These are phyloP conservation scores for Thelonectria discophora DNA, from an alignment of 2,329 filamentous ascomycete species.

Conservation along the genomic window DNA sequence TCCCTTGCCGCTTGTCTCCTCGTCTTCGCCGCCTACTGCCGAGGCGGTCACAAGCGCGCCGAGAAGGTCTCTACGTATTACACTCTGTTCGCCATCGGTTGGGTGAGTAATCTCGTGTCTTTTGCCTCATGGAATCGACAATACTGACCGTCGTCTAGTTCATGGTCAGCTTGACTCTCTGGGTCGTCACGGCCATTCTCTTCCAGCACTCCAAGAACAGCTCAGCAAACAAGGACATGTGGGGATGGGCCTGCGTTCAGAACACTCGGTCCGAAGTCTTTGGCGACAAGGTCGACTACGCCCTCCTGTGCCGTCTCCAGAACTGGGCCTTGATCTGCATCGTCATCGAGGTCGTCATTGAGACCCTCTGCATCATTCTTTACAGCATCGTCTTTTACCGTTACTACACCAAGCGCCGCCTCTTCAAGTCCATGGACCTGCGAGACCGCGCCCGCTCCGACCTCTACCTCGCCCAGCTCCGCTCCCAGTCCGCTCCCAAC, in stretches of 20 bases:
- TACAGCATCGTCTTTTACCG: slow-evolving; percentile 97
- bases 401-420: slow-evolving; percentile 94
- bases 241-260: slow-evolving; percentile 97
- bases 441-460: slow-evolving; percentile 94
- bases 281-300: slow-evolving; percentile 83
- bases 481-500: slow-evolving; percentile 89
- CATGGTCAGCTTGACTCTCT: slow-evolving; percentile 91
- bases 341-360: slow-evolving; percentile 94
- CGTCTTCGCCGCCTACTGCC: slow-evolving; percentile 87
- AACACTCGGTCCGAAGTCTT: slow-evolving; percentile 84
- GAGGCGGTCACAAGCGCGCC: slow-evolving; percentile 85
- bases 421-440: slow-evolving; percentile 95
- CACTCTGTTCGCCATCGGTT: slow-evolving; percentile 89
- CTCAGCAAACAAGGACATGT: slow-evolving; percentile 82
- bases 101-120: slow-evolving; percentile 52
- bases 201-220: slow-evolving; percentile 81
- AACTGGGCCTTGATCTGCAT: slow-evolving; percentile 97
- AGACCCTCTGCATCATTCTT: slow-evolving; percentile 88
- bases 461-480: slow-evolving; percentile 88
- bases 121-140: not conserved
- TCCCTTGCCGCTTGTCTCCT: slow-evolving; percentile 81
- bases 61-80: slow-evolving; percentile 97
- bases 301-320: slow-evolving; percentile 88
- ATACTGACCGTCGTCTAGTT: slow-evolving; percentile 58
- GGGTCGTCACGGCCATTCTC: slow-evolving; percentile 85